Evolutionary conservation across 2,329 filamentous ascomycete species (phyloP).

Genomic region (Dactylonectria macrodidyma): DNA sequence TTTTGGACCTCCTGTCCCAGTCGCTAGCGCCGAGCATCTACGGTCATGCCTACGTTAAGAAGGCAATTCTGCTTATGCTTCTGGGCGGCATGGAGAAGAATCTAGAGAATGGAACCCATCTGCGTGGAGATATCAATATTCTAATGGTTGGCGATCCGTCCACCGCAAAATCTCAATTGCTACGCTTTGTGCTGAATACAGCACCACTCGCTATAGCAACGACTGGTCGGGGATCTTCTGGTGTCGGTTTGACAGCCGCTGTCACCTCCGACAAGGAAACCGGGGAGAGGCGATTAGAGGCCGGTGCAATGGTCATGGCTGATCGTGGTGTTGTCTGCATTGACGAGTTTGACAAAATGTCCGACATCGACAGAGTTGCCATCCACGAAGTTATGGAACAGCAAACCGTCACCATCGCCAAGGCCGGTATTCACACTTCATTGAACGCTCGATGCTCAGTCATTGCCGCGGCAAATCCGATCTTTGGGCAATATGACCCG

Average conservation of each 20-base stretch:
- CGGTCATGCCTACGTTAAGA: conserved; percentile 98
- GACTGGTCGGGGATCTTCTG: conserved; percentile 95
- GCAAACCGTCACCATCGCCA: conserved; percentile 98
- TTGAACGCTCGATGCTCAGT: conserved; percentile 97
- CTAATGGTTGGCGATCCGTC: conserved; percentile 99
- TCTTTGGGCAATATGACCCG: conserved; percentile 98
- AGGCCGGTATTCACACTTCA: conserved; percentile 97
- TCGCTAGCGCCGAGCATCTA: conserved; percentile 97
- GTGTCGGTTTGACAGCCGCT: conserved; percentile 96
- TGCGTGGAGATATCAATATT: conserved; percentile 99
- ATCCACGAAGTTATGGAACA: conserved; percentile 99
- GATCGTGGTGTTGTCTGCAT: conserved; percentile 99
- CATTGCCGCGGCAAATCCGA: conserved; percentile 95
- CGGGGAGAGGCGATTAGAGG: conserved; percentile 92
- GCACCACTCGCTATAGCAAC: conserved; percentile 97
- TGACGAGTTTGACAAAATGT: conserved; percentile 99
- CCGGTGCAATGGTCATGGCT: conserved; percentile 98
- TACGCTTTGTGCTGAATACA: conserved; percentile 97
- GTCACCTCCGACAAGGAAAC: conserved; percentile 98
- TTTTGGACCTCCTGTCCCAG: conserved; percentile 93
- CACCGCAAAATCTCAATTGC: conserved; percentile 97
- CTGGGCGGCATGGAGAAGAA: conserved; percentile 99
- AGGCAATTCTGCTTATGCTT: conserved; percentile 95
- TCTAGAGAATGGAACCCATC: conserved; percentile 95
- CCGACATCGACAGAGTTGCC: conserved; percentile 95